These are phyloP conservation scores for Eragrostis curvula DNA, from an alignment of 176 grass and related monocot species.

Conservation along the genomic window DNA sequence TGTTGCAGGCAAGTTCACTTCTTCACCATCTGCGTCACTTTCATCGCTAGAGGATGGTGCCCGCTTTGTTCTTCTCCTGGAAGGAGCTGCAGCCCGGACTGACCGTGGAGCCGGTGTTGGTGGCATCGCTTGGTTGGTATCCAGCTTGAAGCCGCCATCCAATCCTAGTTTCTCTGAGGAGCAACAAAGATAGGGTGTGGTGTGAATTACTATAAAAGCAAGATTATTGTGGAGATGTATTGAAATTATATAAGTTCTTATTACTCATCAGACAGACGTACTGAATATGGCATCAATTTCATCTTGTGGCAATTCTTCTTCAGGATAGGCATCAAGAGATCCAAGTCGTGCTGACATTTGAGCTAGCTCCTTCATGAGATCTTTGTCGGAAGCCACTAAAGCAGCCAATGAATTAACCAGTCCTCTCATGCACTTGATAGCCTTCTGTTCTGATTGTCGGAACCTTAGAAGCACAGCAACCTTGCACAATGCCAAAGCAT, in stretches of 20 bases:
- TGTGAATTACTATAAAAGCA: neutral
- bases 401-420: slow-evolving; percentile 53
- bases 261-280: slow-evolving; percentile 20
- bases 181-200: neutral
- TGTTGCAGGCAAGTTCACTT: slow-evolving; percentile 3
- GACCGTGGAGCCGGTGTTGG: slow-evolving; percentile 74
- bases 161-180: slow-evolving; percentile 75
- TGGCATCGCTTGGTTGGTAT: slow-evolving; percentile 45
- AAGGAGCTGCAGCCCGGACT: slow-evolving; percentile 41
- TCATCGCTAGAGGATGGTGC: slow-evolving; percentile 48
- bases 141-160: slow-evolving; percentile 53
- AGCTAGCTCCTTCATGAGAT: slow-evolving; percentile 72
- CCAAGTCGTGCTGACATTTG: slow-evolving; percentile 72
- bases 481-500: slow-evolving; percentile 66
- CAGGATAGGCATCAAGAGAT: slow-evolving; percentile 65
- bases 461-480: slow-evolving; percentile 66
- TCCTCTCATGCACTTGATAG: slow-evolving; percentile 87
- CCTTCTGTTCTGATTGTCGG: slow-evolving; percentile 72
- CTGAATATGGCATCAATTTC: slow-evolving; percentile 57
- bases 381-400: slow-evolving; percentile 59
- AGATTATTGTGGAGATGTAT: neutral
- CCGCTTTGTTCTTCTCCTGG: slow-evolving; percentile 65
- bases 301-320: slow-evolving; percentile 65
- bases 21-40: slow-evolving; percentile 18
- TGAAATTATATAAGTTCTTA: neutral